phyloP scores from a whole-genome alignment of 805 yeast genomes.

The Jamesozyma rosinii region DNA sequence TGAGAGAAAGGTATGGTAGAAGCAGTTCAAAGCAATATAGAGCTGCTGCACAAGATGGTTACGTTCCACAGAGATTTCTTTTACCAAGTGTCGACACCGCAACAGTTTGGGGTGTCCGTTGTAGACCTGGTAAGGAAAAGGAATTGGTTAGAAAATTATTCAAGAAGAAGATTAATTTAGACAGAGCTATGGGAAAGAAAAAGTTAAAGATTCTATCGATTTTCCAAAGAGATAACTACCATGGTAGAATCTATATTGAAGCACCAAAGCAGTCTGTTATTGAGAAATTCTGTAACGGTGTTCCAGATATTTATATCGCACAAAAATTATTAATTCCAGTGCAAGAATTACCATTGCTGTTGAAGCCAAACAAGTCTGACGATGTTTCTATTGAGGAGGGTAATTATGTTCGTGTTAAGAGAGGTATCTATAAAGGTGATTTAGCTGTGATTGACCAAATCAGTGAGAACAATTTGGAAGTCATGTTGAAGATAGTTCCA shows the following conservation, averaged over 20 bases:
- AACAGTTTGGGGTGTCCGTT: conserved; percentile 88
- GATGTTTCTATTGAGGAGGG: conserved; percentile 89
- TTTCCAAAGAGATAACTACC: conserved; percentile 88
- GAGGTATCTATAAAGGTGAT: conserved; percentile 90
- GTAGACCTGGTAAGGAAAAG: conserved; percentile 88
- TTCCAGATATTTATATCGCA: conserved; percentile 70
- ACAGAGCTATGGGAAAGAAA: conserved; percentile 50
- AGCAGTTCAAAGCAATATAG: conserved; percentile 70
- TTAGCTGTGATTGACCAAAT: conserved; percentile 87
- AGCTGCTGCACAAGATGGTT: conserved; percentile 63
- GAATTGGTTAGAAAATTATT: conserved; percentile 76
- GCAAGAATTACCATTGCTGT: conserved; percentile 85
- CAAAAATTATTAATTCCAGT: conserved; percentile 86
- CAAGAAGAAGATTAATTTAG: conserved; percentile 74
- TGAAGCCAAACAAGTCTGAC: conserved; percentile 79
- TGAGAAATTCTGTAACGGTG: conserved; percentile 76
- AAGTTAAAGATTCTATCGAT: conserved; percentile 82
- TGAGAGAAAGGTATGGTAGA: conserved; percentile 86
- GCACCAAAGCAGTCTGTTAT: conserved; percentile 91
- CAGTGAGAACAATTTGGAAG: conserved; percentile 91
- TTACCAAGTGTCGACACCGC: conserved; percentile 96
- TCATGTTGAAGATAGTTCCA: conserved; percentile 86
- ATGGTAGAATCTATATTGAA: conserved; percentile 88
- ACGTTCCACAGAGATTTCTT: conserved; percentile 85
- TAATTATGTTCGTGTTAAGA: conserved; percentile 77